Base-by-base conservation (phyloP, 2,329 filamentous ascomycete genomes). In the Penicillium sp. region DNA sequence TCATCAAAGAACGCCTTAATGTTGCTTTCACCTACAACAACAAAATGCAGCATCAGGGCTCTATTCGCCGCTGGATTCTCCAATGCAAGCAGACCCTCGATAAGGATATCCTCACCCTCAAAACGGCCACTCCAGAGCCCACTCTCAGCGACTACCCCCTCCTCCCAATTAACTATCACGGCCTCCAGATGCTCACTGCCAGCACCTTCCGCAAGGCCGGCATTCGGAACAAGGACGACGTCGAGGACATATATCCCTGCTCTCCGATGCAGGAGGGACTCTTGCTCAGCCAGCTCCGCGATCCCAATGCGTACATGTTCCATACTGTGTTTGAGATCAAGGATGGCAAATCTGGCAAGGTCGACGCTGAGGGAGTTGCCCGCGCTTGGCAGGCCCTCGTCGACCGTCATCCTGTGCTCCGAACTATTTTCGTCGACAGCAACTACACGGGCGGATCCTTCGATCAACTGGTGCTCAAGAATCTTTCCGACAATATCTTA, bases 1-100 rank as follows among this genome's bases (percentile, higher is more conserved):
- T 82, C 8, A 72, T 77, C 21, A 72, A 77, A 42, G 78, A 76
- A 0, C 68, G 68, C 16, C 68, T 82, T 21, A 76, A 77, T 34
- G 72, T 81, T 21, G 76, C 77, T 0, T 81, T 81, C 59, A 77
- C 76, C 0, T 80, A 77, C 66, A 81, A 81, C 58, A 65, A 71
- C 8, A 63, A 75, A 34, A 80, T 80, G 76, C 67, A 66, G 13
- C 76, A 79, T 54, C 73, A 78, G 53, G 58, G 65, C 1, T 65
- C 68, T 1, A 77, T 82, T 35, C 63, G 67, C 12, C 55, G 69
- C 21, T 81, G 78, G 79, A 70, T 79, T 3, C 58, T 68, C 1
- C 63, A 70, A 40, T 80, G 73, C 58, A 68, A 70, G 48, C 60
- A 66, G 1, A 69, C 68, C 0, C 61, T 79, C 60, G 68, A 73